Conservation (phyloP, 768 basidiomycete species). For the Leccinum boreale region DNA sequence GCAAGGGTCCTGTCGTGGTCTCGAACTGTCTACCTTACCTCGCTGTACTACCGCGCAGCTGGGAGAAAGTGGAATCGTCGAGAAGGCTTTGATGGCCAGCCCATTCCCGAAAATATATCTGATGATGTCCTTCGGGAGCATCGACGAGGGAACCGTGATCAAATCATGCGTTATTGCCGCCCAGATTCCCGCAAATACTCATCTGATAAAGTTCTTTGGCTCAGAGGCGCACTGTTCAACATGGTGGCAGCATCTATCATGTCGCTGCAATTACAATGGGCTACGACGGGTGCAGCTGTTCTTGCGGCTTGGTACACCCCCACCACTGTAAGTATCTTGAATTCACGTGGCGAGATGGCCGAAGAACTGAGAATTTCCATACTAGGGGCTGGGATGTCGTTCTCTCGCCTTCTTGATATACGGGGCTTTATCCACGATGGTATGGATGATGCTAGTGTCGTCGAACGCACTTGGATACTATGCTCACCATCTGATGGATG, state of each 20-base stretch:
- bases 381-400: constrained; percentile 33
- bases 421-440: constrained; percentile 23
- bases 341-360: background rate
- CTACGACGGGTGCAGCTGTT: constrained; percentile 14
- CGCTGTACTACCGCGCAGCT: constrained; percentile 16
- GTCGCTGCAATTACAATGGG: constrained; percentile 32
- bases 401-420: constrained; percentile 32
- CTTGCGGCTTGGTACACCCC: constrained; percentile 21
- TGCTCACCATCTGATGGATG: constrained; percentile 3
- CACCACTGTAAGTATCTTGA: constrained; percentile 19
- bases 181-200: background rate
- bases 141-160: constrained; percentile 16
- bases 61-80: constrained; percentile 1
- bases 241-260: constrained; percentile 28
- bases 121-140: constrained; percentile 5
- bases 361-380: background rate
- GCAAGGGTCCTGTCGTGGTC: constrained; percentile 21
- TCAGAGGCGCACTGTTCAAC: constrained; percentile 20
- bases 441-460: constrained; percentile 29
- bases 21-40: constrained; percentile 14
- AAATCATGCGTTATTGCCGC: constrained; percentile 16
- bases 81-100: background rate
- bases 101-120: background rate
- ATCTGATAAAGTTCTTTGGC: constrained; percentile 12
- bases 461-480: constrained; percentile 28